phyloP scores from a whole-genome alignment of 495 filamentous ascomycete genomes.

The Xylaria grammica region DNA sequence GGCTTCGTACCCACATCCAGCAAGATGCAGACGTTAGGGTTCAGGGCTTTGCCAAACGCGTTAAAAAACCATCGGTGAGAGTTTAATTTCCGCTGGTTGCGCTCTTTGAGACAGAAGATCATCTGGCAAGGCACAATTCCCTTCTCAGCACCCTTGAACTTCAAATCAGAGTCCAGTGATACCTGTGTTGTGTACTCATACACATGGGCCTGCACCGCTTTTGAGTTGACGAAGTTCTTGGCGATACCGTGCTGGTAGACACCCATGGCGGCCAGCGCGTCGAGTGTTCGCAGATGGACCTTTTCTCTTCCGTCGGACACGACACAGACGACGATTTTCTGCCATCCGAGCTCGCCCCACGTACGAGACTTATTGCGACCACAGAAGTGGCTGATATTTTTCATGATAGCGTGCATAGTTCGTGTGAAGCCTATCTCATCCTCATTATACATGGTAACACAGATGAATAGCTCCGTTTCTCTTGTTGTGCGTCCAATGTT shows the following conservation, averaged over 20 bases:
- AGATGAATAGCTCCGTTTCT: conserved; percentile 98
- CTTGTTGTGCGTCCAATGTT: conserved; percentile 83
- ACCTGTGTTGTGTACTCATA: conserved; percentile 99
- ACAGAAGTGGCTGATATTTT: conserved; percentile 96
- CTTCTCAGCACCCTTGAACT: conserved; percentile 99
- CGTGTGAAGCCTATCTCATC: conserved; percentile 94
- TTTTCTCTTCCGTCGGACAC: conserved; percentile 93
- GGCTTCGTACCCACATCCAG: conserved; percentile 96
- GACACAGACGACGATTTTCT: conserved; percentile 98
- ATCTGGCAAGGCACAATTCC: conserved; percentile 99
- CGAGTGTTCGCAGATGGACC: conserved; percentile 90
- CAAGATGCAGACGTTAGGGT: conserved; percentile 94
- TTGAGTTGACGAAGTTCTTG: conserved; percentile 95
- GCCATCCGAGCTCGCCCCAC: conserved; percentile 97
- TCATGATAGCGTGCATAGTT: conserved; percentile 99
- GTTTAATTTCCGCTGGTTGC: conserved; percentile 97
- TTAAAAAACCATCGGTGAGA: conserved; percentile 99
- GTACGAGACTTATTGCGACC: conserved; percentile 88
- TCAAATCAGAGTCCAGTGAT: conserved; percentile 89
- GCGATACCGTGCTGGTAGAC: conserved; percentile 99
- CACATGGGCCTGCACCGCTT: conserved; percentile 84
- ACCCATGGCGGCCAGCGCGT: conserved; percentile 95
- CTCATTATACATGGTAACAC: conserved; percentile 99
- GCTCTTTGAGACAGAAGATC: conserved; percentile 98
- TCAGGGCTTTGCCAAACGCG: conserved; percentile 89